Evolutionary conservation across 805 yeast species (phyloP).

Genomic region (Candida caryicola): DNA sequence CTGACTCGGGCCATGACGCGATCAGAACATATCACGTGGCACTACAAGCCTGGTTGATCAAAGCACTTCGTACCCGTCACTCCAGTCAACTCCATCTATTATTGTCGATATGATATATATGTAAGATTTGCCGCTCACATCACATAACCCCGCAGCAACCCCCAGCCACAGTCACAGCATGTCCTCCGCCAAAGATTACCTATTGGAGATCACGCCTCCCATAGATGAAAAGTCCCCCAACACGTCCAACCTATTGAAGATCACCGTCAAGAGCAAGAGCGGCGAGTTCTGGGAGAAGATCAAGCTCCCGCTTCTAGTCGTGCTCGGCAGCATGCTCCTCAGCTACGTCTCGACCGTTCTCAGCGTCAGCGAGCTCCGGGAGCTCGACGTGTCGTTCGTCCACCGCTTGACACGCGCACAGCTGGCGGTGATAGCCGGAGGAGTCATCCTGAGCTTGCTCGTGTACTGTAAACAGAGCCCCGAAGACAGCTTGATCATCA

Average conservation of each 20-base stretch:
- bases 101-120: constrained; percentile 9
- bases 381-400: background rate
- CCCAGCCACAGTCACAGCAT: constrained; percentile 9
- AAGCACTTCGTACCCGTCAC: too few relatives aligned
- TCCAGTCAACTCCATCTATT: background rate
- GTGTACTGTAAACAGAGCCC: constrained; percentile 31
- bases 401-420: background rate
- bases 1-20: background rate
- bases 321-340: constrained; percentile 4
- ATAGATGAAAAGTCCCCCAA: constrained; percentile 11
- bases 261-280: constrained; percentile 14
- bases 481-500: constrained; percentile 42
- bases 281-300: background rate
- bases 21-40: background rate
- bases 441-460: background rate
- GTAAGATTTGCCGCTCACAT: constrained; percentile 3
- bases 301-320: constrained; percentile 1
- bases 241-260: constrained; percentile 16
- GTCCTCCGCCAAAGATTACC: constrained; percentile 31
- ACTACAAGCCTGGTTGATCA: too few relatives aligned
- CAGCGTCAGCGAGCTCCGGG: background rate
- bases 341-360: background rate
- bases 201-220: constrained; percentile 25
- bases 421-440: too few relatives aligned
- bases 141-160: background rate